Evolutionary conservation across 148 eudicot genomes (phyloP).

Genomic region (Heliosperma pusillum): DNA sequence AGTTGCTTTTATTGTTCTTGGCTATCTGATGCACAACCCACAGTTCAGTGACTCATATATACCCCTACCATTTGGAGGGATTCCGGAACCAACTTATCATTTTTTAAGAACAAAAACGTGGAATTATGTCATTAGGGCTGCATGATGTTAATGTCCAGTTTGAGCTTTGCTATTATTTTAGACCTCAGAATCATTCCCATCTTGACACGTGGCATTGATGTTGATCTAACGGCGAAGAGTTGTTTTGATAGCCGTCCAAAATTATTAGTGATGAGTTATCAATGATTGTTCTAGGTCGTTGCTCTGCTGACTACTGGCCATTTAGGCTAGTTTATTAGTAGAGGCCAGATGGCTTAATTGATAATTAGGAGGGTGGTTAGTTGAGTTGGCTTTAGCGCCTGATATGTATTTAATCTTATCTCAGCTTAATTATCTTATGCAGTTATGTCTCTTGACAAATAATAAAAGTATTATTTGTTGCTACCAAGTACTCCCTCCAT

Average conservation of each 20-base stretch:
- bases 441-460: no score
- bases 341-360: constrained; percentile 5
- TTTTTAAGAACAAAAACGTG: neutral
- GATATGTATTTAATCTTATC: constrained; percentile 14
- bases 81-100: neutral
- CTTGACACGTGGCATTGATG: constrained; percentile 34
- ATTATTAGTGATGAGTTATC: constrained; percentile 20
- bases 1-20: neutral
- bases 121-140: no score
- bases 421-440: neutral
- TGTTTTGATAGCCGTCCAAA: constrained; percentile 29
- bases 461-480: no score
- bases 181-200: constrained; percentile 34
- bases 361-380: constrained; percentile 25
- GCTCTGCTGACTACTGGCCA: constrained; percentile 20
- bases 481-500: no score
- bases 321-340: constrained; percentile 14
- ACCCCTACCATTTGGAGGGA: neutral
- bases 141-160: no score
- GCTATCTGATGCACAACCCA: constrained; percentile 11
- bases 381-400: constrained; percentile 29
- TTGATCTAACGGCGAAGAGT: constrained; percentile 19
- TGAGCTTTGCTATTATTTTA: constrained; percentile 7
- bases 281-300: constrained; percentile 26
- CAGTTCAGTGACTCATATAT: constrained; percentile 28